A percentile compares a stretch with the other conserved stretches of the same genome.
phyloP scores from a whole-genome alignment of 805 yeast genomes.

The Vanderwaltozyma polyspora region DNA sequence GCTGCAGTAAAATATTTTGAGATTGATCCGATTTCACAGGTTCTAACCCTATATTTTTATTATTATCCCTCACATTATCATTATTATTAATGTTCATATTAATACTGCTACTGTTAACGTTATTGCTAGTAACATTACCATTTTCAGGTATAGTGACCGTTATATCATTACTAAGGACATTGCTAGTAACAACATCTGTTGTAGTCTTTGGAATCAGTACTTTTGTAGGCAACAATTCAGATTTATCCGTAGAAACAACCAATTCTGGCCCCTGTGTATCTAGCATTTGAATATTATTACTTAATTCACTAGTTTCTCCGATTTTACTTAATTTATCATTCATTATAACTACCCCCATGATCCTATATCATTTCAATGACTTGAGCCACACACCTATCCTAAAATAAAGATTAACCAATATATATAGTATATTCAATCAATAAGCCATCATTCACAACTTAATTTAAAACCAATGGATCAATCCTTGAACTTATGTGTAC shows the following conservation, averaged over 20 bases:
- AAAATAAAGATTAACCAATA: too few species aligned
- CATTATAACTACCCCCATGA: background rate
- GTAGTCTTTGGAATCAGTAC: constrained; percentile 20
- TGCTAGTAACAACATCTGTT: constrained; percentile 22
- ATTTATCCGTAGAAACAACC: background rate
- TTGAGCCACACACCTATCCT: background rate
- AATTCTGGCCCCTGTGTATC: background rate
- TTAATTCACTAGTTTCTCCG: background rate
- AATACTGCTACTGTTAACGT: too few species aligned
- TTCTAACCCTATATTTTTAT: too few species aligned
- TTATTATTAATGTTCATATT: too few species aligned
- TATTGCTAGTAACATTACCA: background rate
- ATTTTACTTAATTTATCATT: background rate
- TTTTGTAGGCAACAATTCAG: constrained; percentile 18
- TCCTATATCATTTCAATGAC: background rate
- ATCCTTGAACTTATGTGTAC: too few species aligned
- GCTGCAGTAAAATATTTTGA: too few species aligned
- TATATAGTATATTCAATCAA: too few species aligned
- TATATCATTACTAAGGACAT: constrained; percentile 18
- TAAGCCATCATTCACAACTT: too few species aligned
- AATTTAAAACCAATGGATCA: too few species aligned
- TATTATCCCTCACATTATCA: too few species aligned
- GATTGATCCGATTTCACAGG: too few species aligned
- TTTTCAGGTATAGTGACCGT: constrained; percentile 13
- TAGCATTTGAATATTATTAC: background rate